Base-by-base conservation (phyloP, 495 filamentous ascomycete species). In the Achaetomiella virescens region DNA sequence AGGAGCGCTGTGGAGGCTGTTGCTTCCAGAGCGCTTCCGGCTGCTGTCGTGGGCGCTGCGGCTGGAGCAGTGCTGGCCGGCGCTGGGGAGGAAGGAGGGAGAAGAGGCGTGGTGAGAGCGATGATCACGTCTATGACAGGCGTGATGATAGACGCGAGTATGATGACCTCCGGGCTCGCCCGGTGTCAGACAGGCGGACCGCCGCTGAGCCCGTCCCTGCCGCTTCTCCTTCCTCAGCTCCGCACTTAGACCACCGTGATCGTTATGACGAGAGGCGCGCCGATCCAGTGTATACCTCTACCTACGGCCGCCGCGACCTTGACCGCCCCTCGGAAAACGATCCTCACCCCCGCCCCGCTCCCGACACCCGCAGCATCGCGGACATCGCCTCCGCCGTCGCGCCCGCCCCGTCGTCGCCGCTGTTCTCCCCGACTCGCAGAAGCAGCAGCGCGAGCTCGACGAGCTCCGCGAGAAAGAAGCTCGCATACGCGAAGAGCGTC, bases 51-150 rank as follows among this genome's bases (percentile, higher is more conserved):
- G 27, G 59, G 44, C 68, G 73, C 69, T 20, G 72, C 74, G 57
- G 77, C 74, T 20, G 72, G 75, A 36, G 73, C 72, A n/a, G 78
- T 76, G 27, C 69, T 75, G 38, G 66, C 78, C 57, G 54, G 43
- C 1, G 24, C 29, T 27, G 21, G 38, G 4, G 29, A 24, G 8
- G 47, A 52, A 48, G 21, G 50, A 48, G 52, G 20, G 62, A 67
- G 36, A 58, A 52, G 25, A 60, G 45, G 35, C 52, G 52, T 22
- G n/a, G n/a, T n/a, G n/a, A n/a, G n/a, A n/a, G n/a, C n/a, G 67
- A 63, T 21, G 54, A 60, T 6, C 44, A 46, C 17, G 20, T 29
- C 20, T 46, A 49, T 21, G 61, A 64, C 21, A 63, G 58, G 18
- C 49, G 50, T 6, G 57, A 66, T 54, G 63, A 54, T 52, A 62